Evolutionary conservation across 2,329 filamentous ascomycete genomes (phyloP).

Genomic region (Penicillium freii): DNA sequence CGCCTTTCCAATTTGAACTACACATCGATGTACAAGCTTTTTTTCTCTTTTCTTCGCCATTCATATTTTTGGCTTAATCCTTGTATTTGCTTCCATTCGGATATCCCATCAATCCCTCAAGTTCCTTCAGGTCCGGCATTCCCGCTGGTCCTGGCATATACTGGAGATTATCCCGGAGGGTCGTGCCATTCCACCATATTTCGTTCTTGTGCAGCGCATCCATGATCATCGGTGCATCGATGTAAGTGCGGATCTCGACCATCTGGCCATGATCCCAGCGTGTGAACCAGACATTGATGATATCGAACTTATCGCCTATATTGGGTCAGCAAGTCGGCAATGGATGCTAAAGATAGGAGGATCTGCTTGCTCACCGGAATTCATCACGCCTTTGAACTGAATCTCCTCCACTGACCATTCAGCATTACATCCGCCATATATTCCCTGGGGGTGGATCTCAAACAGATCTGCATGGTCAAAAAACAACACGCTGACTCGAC

Average conservation of each 20-base stretch:
- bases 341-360: neutral
- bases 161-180: slow-evolving; percentile 27
- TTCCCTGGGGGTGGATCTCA: slow-evolving; percentile 31
- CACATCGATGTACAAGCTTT: neutral
- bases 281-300: slow-evolving; percentile 37
- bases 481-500: slow-evolving; percentile 30
- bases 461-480: slow-evolving; percentile 32
- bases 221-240: slow-evolving; percentile 30
- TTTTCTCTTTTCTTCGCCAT: neutral
- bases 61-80: slow-evolving; percentile 3
- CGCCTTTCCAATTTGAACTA: neutral
- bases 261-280: slow-evolving; percentile 33
- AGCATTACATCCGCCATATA: slow-evolving; percentile 35
- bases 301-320: slow-evolving; percentile 31
- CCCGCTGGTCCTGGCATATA: slow-evolving; percentile 36
- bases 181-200: slow-evolving; percentile 35
- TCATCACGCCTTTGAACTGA: slow-evolving; percentile 32
- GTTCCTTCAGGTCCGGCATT: slow-evolving; percentile 30
- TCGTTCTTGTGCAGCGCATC: slow-evolving; percentile 34
- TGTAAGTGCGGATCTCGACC: slow-evolving; percentile 36
- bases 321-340: slow-evolving; percentile 1
- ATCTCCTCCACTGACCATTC: slow-evolving; percentile 36
- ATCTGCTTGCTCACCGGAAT: slow-evolving; percentile 28
- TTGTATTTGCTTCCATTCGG: slow-evolving; percentile 30
- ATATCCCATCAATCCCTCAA: slow-evolving; percentile 30